These are phyloP conservation scores for Aspergillus bertholletiae DNA, from an alignment of 495 filamentous ascomycete species.

Conservation along the genomic window DNA sequence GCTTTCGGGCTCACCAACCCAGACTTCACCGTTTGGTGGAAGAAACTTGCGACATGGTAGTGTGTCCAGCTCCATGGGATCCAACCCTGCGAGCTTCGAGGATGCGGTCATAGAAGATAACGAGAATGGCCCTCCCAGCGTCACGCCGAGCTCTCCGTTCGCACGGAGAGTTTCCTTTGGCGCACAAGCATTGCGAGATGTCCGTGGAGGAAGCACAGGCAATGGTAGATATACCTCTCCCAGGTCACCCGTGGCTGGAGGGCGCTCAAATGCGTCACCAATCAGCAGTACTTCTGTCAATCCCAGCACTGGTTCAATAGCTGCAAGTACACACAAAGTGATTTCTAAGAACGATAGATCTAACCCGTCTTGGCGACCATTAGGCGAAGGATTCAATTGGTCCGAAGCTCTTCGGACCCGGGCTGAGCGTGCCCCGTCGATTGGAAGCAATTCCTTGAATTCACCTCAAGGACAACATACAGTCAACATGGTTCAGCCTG, in stretches of 20 bases:
- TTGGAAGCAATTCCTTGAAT: constrained; percentile 41
- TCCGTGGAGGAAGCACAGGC: constrained; percentile 47
- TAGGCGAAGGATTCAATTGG: constrained; percentile 93
- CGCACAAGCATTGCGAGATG: constrained; percentile 75
- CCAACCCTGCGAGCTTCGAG: constrained; percentile 71
- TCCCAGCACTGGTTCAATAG: constrained; percentile 25
- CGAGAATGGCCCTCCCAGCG: constrained; percentile 46
- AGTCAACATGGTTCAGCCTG: constrained; percentile 20
- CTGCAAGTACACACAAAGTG: constrained; percentile 38
- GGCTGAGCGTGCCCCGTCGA: constrained; percentile 76
- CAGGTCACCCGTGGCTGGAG: constrained; percentile 21
- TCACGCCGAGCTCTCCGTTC: constrained; percentile 68
- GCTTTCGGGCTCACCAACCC: constrained; percentile 73
- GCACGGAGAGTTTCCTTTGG: constrained; percentile 87
- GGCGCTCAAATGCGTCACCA: constrained; percentile 22
- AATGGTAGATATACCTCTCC: constrained; percentile 45
- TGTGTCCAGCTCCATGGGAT: constrained; percentile 65
- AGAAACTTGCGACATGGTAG: constrained; percentile 64
- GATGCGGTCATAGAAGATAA: constrained; percentile 86
- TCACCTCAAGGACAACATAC: constrained; percentile 24
- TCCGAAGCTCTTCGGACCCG: constrained; percentile 87
- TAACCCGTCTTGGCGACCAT: constrained; percentile 48
- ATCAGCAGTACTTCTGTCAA: constrained; percentile 16
- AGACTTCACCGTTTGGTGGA: constrained; percentile 49
- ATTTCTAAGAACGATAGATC: constrained; percentile 40